These are phyloP conservation scores for Larix kaempferi DNA, from an alignment of 75 land plant species.

Conservation along the genomic window DNA sequence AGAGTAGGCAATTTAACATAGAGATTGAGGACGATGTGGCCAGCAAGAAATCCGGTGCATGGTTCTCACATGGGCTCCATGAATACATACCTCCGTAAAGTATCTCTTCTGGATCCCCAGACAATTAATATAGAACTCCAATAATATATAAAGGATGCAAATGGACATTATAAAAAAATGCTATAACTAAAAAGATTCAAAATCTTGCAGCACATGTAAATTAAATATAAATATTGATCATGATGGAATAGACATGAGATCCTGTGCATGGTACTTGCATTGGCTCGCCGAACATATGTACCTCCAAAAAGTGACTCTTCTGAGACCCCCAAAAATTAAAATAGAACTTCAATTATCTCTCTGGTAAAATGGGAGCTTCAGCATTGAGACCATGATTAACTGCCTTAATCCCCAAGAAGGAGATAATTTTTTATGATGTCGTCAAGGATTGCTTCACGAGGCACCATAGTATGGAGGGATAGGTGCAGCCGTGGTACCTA, in stretches of 20 bases:
- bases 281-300: background rate
- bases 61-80: no score
- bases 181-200: background rate
- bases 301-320: conserved; percentile 7
- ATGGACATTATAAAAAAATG: background rate
- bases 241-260: background rate
- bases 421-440: background rate
- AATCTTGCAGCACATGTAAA: background rate
- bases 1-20: no score
- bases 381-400: background rate
- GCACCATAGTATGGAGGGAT: conserved; percentile 1
- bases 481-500: background rate
- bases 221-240: background rate
- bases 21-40: no score
- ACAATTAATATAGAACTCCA: no score
- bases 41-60: no score
- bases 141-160: background rate
- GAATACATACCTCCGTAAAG: no score
- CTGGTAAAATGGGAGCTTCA: background rate
- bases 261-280: background rate
- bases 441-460: background rate
- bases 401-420: background rate
- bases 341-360: conserved; percentile 2
- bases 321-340: background rate
- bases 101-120: no score